Conservation (phyloP, 257 asterid species). For the Ocimum tenuiflorum region DNA sequence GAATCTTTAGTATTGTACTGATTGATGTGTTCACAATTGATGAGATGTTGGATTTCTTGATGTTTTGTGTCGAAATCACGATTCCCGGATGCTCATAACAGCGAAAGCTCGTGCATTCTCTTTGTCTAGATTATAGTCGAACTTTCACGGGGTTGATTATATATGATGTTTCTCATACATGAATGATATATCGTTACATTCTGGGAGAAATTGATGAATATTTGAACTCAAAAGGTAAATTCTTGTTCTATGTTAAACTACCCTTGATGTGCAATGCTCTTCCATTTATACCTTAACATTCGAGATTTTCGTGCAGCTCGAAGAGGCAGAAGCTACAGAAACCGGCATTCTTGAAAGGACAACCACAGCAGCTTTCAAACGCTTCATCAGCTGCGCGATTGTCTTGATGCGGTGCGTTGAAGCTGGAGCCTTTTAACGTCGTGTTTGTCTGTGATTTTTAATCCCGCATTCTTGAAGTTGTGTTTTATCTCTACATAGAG, state of each 20-base stretch:
- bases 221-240: not conserved
- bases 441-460: not conserved
- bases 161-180: not conserved
- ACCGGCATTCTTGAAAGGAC: constrained; percentile 46
- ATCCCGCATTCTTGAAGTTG: not conserved
- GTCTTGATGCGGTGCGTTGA: constrained; percentile 45
- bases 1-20: no score
- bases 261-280: not conserved
- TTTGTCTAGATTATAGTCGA: not conserved
- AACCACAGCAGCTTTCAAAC: constrained; percentile 36
- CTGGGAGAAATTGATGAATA: not conserved
- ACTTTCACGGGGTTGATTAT: not conserved
- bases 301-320: constrained; percentile 54
- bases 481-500: constrained; percentile 27
- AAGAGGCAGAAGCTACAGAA: constrained; percentile 51
- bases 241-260: not conserved
- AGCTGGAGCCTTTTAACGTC: not conserved
- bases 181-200: not conserved
- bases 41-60: not conserved
- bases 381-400: constrained; percentile 25
- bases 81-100: not conserved
- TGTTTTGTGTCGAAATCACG: not conserved
- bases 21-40: not conserved
- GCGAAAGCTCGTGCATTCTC: not conserved
- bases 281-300: constrained; percentile 17